phyloP scores from a whole-genome alignment of 2,329 filamentous ascomycete species.

The Gyromitra esculenta region DNA sequence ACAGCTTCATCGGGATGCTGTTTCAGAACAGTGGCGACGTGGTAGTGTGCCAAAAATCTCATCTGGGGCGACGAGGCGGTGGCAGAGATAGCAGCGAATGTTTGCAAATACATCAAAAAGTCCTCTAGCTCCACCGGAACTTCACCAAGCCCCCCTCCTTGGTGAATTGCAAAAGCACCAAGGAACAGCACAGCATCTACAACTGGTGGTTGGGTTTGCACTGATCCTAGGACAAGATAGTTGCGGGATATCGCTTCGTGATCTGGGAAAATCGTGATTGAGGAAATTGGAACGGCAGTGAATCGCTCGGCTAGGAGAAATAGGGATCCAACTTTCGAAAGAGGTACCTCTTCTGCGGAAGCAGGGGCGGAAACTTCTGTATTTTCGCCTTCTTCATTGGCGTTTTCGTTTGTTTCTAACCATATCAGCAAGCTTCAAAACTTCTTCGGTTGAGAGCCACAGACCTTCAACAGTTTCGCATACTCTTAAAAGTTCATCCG shows the following conservation, averaged over 20 bases:
- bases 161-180: constrained; percentile 55
- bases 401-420: constrained; percentile 23
- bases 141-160: constrained; percentile 53
- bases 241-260: constrained; percentile 56
- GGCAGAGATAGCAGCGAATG: constrained; percentile 57
- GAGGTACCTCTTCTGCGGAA: constrained; percentile 57
- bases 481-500: constrained; percentile 53
- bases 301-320: constrained; percentile 57
- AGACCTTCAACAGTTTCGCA: constrained; percentile 41
- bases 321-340: constrained; percentile 57
- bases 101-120: constrained; percentile 57
- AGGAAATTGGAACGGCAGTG: constrained; percentile 25
- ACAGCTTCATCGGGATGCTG: constrained; percentile 56
- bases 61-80: constrained; percentile 55
- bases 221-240: constrained; percentile 55
- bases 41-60: constrained; percentile 55
- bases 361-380: constrained; percentile 52
- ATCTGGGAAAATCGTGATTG: constrained; percentile 55
- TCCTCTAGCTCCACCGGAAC: constrained; percentile 50
- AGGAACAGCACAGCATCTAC: constrained; percentile 58
- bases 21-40: constrained; percentile 56
- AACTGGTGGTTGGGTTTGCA: constrained; percentile 53
- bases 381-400: constrained; percentile 51
- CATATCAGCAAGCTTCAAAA: constrained; percentile 10
- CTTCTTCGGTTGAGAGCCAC: neutral